Percentiles rank a stretch among this genome's conserved stretches.
phyloP scores from a whole-genome alignment of 768 basidiomycete species.

The Russula abietina region DNA sequence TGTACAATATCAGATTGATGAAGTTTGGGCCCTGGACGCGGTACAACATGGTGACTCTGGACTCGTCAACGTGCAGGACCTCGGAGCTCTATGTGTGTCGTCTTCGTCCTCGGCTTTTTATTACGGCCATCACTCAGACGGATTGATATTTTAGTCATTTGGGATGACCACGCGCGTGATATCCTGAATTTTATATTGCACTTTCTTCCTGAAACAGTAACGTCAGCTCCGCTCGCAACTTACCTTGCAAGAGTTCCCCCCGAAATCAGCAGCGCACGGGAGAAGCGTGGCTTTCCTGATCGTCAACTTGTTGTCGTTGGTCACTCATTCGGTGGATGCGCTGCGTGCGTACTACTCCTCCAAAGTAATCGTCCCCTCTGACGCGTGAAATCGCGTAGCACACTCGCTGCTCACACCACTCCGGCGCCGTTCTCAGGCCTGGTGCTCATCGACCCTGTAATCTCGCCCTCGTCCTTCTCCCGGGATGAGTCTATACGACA shows the following conservation, averaged over 20 bases:
- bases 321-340: slow-evolving; percentile 81
- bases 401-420: slow-evolving; percentile 56
- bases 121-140: neutral
- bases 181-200: slow-evolving; percentile 66
- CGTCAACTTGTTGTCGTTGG: slow-evolving; percentile 66
- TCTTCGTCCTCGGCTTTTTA: slow-evolving; percentile 19
- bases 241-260: slow-evolving; percentile 47
- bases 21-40: slow-evolving; percentile 80
- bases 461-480: slow-evolving; percentile 30
- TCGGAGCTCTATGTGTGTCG: slow-evolving; percentile 54
- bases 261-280: slow-evolving; percentile 39
- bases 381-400: slow-evolving; percentile 34
- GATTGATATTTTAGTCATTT: slow-evolving; percentile 49
- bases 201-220: slow-evolving; percentile 49
- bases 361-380: slow-evolving; percentile 4
- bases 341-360: slow-evolving; percentile 45
- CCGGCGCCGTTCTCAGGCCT: slow-evolving; percentile 68
- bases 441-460: slow-evolving; percentile 75
- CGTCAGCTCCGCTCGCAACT: slow-evolving; percentile 40
- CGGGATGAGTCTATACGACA: neutral
- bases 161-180: slow-evolving; percentile 73
- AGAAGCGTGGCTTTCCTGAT: slow-evolving; percentile 41
- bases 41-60: slow-evolving; percentile 84
- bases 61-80: slow-evolving; percentile 52
- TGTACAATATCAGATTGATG: slow-evolving; percentile 43